Evolutionary conservation across 179 eudicot species (phyloP).

Genomic region (Beta corolliflora): DNA sequence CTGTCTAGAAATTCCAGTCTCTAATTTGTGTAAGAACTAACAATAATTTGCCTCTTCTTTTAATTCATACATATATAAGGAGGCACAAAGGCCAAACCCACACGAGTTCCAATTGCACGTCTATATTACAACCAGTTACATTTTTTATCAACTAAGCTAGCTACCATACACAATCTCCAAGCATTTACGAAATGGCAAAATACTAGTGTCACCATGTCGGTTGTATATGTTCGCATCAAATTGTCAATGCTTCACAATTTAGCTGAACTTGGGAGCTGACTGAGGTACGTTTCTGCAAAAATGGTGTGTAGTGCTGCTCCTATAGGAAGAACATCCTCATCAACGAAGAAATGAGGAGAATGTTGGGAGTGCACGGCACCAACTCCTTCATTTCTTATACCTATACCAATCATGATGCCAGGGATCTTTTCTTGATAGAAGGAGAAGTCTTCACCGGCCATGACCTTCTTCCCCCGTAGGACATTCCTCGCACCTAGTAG

Average conservation of each 20-base stretch:
- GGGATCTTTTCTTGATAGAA: conserved; percentile 86
- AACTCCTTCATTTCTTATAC: conserved; percentile 69
- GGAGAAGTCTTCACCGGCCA: conserved; percentile 96
- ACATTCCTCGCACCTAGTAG: conserved; percentile 64
- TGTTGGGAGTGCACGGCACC: conserved; percentile 74
- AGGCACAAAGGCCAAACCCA: neutral
- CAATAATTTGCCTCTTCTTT: neutral
- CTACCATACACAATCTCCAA: neutral
- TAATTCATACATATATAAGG: neutral
- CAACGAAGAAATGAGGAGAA: conserved; percentile 84
- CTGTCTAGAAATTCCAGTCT: neutral
- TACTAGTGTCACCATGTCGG: neutral
- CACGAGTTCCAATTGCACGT: neutral
- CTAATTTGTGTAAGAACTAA: too few species aligned
- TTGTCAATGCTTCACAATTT: neutral
- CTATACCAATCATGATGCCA: conserved; percentile 64
- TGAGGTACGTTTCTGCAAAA: conserved; percentile 65
- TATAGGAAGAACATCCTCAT: conserved; percentile 79
- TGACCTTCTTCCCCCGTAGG: conserved; percentile 37
- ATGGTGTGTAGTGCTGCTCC: conserved; percentile 73
- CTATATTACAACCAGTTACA: neutral
- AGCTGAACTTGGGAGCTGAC: conserved; percentile 12
- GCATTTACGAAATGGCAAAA: neutral
- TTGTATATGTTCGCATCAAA: neutral
- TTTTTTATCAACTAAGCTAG: neutral